These are phyloP conservation scores for Chaetomium strumarium DNA, from an alignment of 2,329 filamentous ascomycete species.

Conservation along the genomic window DNA sequence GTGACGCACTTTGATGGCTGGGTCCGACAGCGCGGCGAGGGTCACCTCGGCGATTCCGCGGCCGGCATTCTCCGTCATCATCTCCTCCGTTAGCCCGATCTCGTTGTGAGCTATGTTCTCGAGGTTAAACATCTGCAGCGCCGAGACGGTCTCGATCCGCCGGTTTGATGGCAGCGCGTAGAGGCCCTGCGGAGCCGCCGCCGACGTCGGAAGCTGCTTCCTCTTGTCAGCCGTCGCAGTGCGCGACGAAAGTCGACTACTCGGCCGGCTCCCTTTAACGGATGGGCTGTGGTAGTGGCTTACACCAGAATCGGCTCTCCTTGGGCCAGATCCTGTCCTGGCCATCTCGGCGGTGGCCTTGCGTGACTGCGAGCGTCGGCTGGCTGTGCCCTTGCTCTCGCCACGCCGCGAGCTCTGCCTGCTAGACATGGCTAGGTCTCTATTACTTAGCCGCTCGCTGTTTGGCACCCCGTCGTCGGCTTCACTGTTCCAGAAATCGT, in stretches of 20 bases:
- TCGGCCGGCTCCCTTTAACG: conserved; percentile 26
- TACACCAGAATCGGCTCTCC: conserved; percentile 44
- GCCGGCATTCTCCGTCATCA: conserved; percentile 88
- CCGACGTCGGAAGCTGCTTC: conserved; percentile 30
- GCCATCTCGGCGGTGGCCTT: conserved; percentile 47
- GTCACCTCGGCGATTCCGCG: conserved; percentile 83
- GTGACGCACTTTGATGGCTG: conserved; percentile 49
- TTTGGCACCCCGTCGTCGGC: conserved; percentile 53
- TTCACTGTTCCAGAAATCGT: conserved; percentile 68
- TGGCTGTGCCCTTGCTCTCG: conserved; percentile 46
- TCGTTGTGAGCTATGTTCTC: conserved; percentile 88
- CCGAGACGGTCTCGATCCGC: conserved; percentile 57
- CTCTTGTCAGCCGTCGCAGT: conserved; percentile 30
- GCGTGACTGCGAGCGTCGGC: conserved; percentile 49
- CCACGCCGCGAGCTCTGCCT: conserved; percentile 44
- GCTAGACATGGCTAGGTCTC: conserved; percentile 48
- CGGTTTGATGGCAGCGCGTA: conserved; percentile 51
- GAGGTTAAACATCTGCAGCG: conserved; percentile 84
- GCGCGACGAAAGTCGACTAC: conserved; percentile 27
- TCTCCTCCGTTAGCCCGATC: conserved; percentile 77
- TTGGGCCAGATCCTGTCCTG: conserved; percentile 27
- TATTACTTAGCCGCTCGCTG: conserved; percentile 42
- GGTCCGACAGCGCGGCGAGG: conserved; percentile 60
- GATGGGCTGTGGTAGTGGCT: conserved; percentile 26
- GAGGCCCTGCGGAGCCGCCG: conserved; percentile 35